Evolutionary conservation across 495 filamentous ascomycete species (phyloP), one percentile per base, ranked within the genome.

Genomic region (Penicillium soppii): DNA sequence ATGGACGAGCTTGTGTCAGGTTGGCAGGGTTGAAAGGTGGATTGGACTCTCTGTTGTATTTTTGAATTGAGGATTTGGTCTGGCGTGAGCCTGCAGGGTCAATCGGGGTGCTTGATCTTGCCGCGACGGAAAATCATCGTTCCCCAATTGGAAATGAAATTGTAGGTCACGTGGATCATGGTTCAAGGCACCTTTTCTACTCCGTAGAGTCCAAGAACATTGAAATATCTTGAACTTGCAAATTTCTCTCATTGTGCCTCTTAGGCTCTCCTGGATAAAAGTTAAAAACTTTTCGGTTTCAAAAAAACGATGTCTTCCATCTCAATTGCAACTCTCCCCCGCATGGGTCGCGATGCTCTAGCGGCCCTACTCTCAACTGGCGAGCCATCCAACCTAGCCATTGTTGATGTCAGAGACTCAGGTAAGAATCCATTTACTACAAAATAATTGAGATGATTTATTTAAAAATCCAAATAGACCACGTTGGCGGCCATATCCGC

Each of bases 331-430:
- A 79, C 67, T 26, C 78, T 92, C 51, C 75, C 80, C 43, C 84
- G 83, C 67, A 82, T 92, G 58, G 79, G 77, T 25, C 78, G 84
- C 23, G 69, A 82, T 30, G 68, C 78, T 37, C 81, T 92, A 27
- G 82, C 85, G n/a, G 68, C 66, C 26, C 57, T 77, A 15, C 69
- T 76, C 46, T 60, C 68, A 26, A 58, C 61, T 16, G 55, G 56
- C 50, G 52, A 63, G 35, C 57, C 72, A 46, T 58, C 50, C 49
- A 73, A 73, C 39, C 65, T 96, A 41, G 88, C 88, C 26, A 78
- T 96, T 45, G 80, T 97, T 47, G 92, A 97, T 67, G 92, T 97
- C 33, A 86, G 92, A 53, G 92, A 94, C 70, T 83, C 82, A 40
- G 87, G 86, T 87, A 53, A 37, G 47, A 19, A 12, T 32, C 33